phyloP scores from a whole-genome alignment of 257 asterid genomes.

The Solanum okadae region DNA sequence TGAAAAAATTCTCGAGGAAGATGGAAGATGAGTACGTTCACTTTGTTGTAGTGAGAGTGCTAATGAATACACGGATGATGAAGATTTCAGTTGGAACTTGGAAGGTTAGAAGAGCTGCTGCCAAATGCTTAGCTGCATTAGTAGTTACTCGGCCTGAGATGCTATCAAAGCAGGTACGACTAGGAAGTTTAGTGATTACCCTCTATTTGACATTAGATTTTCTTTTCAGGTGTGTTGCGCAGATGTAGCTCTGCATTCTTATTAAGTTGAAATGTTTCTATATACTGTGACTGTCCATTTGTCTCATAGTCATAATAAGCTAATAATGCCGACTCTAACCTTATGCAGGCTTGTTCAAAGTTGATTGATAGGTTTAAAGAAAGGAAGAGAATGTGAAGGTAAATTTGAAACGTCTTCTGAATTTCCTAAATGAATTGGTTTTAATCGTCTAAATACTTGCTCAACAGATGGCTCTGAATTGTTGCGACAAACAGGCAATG shows the following conservation, averaged over 20 bases:
- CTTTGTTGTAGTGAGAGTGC: slow-evolving; percentile 73
- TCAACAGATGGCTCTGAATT: slow-evolving; percentile 90
- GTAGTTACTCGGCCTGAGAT: slow-evolving; percentile 97
- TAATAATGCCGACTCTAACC: neutral
- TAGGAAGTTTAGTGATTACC: neutral
- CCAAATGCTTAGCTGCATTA: slow-evolving; percentile 85
- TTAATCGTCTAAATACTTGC: slow-evolving; percentile 9
- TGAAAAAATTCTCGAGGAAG: slow-evolving; percentile 70
- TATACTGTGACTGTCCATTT: neutral
- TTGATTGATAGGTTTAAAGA: slow-evolving; percentile 92
- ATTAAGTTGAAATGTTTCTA: neutral
- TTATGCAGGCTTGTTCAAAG: slow-evolving; percentile 89
- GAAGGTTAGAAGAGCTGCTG: slow-evolving; percentile 99
- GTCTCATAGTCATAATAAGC: neutral
- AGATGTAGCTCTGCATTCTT: neutral
- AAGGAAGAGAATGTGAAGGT: slow-evolving; percentile 98
- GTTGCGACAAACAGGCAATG: slow-evolving; percentile 89
- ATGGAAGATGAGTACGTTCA: slow-evolving; percentile 88
- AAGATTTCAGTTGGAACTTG: slow-evolving; percentile 89
- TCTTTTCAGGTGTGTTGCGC: neutral
- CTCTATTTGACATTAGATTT: neutral
- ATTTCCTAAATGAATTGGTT: neutral
- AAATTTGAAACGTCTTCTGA: slow-evolving; percentile 1
- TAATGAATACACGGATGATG: slow-evolving; percentile 89
- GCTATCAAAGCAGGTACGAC: slow-evolving; percentile 77